Base-by-base conservation (phyloP, 805 yeast species). In the Zygotorulaspora chibaensis region DNA sequence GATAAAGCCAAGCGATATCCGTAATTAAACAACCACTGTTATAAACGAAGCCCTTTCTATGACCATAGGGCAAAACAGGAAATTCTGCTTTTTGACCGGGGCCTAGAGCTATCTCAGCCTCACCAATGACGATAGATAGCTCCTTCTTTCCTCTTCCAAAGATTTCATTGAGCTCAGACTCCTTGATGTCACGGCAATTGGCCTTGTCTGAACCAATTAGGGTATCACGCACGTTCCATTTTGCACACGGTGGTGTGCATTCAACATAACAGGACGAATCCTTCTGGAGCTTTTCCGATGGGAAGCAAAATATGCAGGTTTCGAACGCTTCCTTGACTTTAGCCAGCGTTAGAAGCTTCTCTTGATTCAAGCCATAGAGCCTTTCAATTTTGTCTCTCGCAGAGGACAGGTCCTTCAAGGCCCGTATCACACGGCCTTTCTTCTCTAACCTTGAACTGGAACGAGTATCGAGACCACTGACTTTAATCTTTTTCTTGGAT, bases 11-110 rank as follows among this genome's bases (percentile, higher is more conserved):
- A 8, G 75, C 73, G 46, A 75, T 56, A 16, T 78, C 74, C 0
- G 84, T 74, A 0, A 80, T 66, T 8, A 72, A 61, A 0, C 79
- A 77, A 0, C 85, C 84, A 0, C 72, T 65, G 52, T 78, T 77
- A 13, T 75, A 40, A 2, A 76, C 63, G 8, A 68, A 55, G 0
- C 77, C 76, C 13, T 57, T 62, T 25, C 76, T 63, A 5, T 56
- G 43, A 2, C 59, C 61, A 40, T 62, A 42, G 4, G 55, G 45
- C 8, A 61, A 52, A 2, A 54, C 46, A 1, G 69, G 69, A 37
- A 65, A 58, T 23, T 62, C 66, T 3, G 51, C 40, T 31, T 48
- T 47, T 3, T 51, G 59, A 17, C 56, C 62, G 1, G 51, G 37
- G 0, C 40, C 35, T 37, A 64, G 46, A 7, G 48, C 34, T 3